A percentile compares a stretch with the other conserved stretches of the same genome.
phyloP scores from a whole-genome alignment of 306 rosid genomes.

The Ziziphus jujuba region DNA sequence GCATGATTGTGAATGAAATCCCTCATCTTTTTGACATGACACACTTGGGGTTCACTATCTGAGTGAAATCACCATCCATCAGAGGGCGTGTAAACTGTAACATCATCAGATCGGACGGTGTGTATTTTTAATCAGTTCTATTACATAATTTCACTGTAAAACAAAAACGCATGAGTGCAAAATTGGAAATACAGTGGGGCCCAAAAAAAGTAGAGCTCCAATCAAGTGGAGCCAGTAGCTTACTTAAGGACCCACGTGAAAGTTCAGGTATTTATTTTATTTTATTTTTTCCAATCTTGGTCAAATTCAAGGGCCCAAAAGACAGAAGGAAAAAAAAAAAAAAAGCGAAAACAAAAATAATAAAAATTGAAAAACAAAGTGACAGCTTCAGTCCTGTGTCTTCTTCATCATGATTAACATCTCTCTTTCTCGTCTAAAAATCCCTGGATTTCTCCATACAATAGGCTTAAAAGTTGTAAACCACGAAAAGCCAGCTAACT shows the following conservation, averaged over 20 bases:
- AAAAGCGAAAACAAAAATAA: not conserved
- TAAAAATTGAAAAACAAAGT: slow-evolving; percentile 3
- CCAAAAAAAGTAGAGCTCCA: not conserved
- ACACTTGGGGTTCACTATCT: not conserved
- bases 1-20: slow-evolving; percentile 1
- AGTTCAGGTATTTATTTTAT: not conserved
- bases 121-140: not conserved
- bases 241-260: slow-evolving; percentile 19
- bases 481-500: too few relatives aligned
- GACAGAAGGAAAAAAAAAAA: slow-evolving; percentile 2
- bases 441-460: slow-evolving; percentile 12
- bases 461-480: not conserved
- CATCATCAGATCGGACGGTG: not conserved
- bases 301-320: slow-evolving; percentile 20
- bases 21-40: slow-evolving; percentile 7
- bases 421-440: not conserved
- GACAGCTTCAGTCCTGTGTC: not conserved
- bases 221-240: slow-evolving; percentile 1
- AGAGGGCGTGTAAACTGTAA: not conserved
- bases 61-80: not conserved
- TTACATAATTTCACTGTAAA: not conserved
- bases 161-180: not conserved
- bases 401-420: slow-evolving; percentile 11
- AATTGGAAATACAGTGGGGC: not conserved
- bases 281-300: slow-evolving; percentile 5